Percentiles rank a stretch among this genome's conserved stretches.
phyloP scores from a whole-genome alignment of 768 basidiomycete genomes.

The Kwoniella europaea region DNA sequence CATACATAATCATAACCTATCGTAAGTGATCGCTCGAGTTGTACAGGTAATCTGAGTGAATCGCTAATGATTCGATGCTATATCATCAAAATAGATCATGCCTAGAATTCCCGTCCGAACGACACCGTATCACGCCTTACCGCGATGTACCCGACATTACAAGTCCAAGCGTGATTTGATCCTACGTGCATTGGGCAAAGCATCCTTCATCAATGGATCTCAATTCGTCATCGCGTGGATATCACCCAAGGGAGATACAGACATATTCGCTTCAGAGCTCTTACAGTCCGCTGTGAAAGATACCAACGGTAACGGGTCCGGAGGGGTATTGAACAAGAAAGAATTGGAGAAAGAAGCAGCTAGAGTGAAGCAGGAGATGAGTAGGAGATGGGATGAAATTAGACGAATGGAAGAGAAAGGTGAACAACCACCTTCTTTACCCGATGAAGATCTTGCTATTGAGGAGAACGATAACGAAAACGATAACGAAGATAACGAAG shows the following conservation, averaged over 20 bases:
- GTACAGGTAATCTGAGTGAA: too few species aligned
- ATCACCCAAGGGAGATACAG: conserved; percentile 58
- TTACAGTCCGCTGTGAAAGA: conserved; percentile 48
- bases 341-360: conserved; percentile 43
- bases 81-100: conserved; percentile 37
- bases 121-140: conserved; percentile 57
- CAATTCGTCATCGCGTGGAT: conserved; percentile 60
- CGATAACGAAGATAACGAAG: conserved; percentile 27
- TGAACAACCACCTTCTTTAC: conserved; percentile 40
- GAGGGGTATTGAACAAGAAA: conserved; percentile 38
- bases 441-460: conserved; percentile 38
- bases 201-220: conserved; percentile 58
- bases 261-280: conserved; percentile 59
- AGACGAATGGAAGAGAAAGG: conserved; percentile 45
- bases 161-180: conserved; percentile 58
- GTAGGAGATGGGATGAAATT: conserved; percentile 47
- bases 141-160: conserved; percentile 59
- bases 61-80: too few species aligned
- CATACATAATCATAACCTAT: neutral
- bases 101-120: conserved; percentile 59
- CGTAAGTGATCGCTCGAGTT: neutral
- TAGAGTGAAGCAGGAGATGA: conserved; percentile 44
- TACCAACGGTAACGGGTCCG: conserved; percentile 14
- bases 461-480: conserved; percentile 25
- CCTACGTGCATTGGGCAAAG: conserved; percentile 58